Percentiles rank a stretch among this genome's conserved stretches.
Conservation (phyloP, 495 filamentous ascomycete genomes). For the Durotheca rogersii region DNA sequence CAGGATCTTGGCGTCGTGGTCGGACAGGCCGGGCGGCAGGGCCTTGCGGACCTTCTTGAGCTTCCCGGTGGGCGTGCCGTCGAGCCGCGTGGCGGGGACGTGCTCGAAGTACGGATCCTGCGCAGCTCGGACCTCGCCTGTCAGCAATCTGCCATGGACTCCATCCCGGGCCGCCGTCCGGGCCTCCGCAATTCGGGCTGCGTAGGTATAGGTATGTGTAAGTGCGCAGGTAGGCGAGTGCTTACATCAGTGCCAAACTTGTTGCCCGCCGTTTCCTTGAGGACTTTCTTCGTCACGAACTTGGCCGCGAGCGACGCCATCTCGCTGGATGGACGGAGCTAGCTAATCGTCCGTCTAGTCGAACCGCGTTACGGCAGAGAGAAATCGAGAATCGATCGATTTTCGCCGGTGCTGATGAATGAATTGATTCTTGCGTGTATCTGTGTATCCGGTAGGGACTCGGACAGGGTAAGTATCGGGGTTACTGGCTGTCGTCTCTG, state of each 20-base stretch:
- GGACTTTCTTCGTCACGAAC: constrained; percentile 63
- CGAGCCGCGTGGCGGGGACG: constrained; percentile 67
- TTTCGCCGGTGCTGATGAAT: too few relatives aligned
- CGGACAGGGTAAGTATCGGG: too few relatives aligned
- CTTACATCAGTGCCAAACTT: constrained; percentile 68
- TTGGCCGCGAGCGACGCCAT: constrained; percentile 58
- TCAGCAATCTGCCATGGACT: constrained; percentile 12
- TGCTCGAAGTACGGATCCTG: constrained; percentile 74
- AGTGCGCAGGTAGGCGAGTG: constrained; percentile 13
- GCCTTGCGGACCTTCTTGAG: constrained; percentile 69
- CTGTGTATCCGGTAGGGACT: too few relatives aligned
- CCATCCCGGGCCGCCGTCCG: too few relatives aligned
- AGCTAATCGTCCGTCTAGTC: constrained; percentile 8
- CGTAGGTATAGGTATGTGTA: too few relatives aligned
- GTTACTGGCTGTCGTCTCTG: too few relatives aligned
- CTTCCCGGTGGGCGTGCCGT: constrained; percentile 53
- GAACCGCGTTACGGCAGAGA: too few relatives aligned
- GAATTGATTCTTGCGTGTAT: too few relatives aligned
- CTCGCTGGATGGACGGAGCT: constrained; percentile 17
- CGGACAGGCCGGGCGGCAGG: constrained; percentile 68
- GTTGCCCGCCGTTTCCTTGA: constrained; percentile 65
- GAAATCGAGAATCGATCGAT: too few relatives aligned
- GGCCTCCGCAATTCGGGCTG: too few relatives aligned
- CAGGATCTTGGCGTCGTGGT: constrained; percentile 76
- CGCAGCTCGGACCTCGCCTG: constrained; percentile 23